A percentile compares a stretch with the other conserved stretches of the same genome.
Evolutionary conservation across 2,329 filamentous ascomycete species (phyloP).

Genomic region (Mariannaea sp.): DNA sequence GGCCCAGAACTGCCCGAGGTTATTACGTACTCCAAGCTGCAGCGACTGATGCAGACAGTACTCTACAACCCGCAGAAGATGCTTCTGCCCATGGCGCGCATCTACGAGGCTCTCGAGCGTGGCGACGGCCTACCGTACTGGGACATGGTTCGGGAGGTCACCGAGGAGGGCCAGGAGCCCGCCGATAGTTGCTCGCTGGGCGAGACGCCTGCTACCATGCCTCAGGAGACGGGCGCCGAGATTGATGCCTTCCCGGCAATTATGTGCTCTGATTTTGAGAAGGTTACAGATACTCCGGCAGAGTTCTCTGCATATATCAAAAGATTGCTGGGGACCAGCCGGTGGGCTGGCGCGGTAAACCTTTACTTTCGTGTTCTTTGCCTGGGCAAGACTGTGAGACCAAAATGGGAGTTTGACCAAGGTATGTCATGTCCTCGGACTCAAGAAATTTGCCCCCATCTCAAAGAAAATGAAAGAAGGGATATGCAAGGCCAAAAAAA

Average conservation of each 20-base stretch:
- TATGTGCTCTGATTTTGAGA: conserved; percentile 50
- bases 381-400: conserved; percentile 44
- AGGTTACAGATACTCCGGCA: conserved; percentile 39
- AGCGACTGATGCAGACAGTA: conserved; percentile 47
- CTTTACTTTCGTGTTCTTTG: conserved; percentile 48
- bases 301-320: conserved; percentile 44
- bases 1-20: conserved; percentile 52
- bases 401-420: conserved; percentile 46
- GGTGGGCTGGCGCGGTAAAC: conserved; percentile 50
- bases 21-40: conserved; percentile 56
- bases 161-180: conserved; percentile 16
- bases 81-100: conserved; percentile 49
- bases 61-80: conserved; percentile 52
- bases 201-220: conserved; percentile 38
- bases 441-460: too few relatives aligned
- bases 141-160: conserved; percentile 35
- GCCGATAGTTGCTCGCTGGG: conserved; percentile 28
- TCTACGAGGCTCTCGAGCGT: conserved; percentile 49
- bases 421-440: too few relatives aligned
- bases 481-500: too few relatives aligned
- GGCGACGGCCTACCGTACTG: conserved; percentile 53
- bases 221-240: conserved; percentile 32
- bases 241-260: conserved; percentile 52
- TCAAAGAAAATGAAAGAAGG: background rate
- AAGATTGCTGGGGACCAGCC: conserved; percentile 45